A percentile compares a stretch with the other conserved stretches of the same genome.
phyloP scores from a whole-genome alignment of 306 rosid genomes.

The Neltuma alba region DNA sequence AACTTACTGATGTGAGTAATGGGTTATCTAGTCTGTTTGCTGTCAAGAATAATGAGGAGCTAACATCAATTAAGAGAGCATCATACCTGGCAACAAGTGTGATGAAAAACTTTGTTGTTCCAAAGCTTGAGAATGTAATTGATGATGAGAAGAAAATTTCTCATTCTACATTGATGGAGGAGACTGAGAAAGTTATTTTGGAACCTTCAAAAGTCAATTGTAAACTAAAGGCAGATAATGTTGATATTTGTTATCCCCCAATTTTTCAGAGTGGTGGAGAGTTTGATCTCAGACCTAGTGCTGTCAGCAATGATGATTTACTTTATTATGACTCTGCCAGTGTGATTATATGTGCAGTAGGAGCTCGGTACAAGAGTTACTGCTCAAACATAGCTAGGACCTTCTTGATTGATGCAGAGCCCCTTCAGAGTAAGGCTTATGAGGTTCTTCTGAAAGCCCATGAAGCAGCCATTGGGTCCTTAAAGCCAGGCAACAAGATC shows the following conservation, averaged over 20 bases:
- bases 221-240: conserved; percentile 60
- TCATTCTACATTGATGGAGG: conserved; percentile 67
- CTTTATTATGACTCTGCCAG: conserved; percentile 69
- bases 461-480: conserved; percentile 56
- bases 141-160: conserved; percentile 70
- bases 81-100: conserved; percentile 55
- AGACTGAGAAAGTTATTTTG: conserved; percentile 64
- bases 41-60: conserved; percentile 57
- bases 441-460: conserved; percentile 70
- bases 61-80: conserved; percentile 61
- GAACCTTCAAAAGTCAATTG: conserved; percentile 59
- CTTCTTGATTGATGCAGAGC: conserved; percentile 62
- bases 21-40: conserved; percentile 63
- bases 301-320: conserved; percentile 62
- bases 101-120: conserved; percentile 60
- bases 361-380: conserved; percentile 71
- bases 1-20: conserved; percentile 56
- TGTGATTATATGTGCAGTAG: conserved; percentile 69
- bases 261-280: conserved; percentile 72
- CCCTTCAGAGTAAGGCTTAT: conserved; percentile 62
- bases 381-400: conserved; percentile 73
- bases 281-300: conserved; percentile 73
- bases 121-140: conserved; percentile 67
- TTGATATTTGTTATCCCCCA: conserved; percentile 74
- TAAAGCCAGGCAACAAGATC: conserved; percentile 59